Evolutionary conservation across 495 filamentous ascomycete species (phyloP).

Genomic region (Apodospora peruviana): DNA sequence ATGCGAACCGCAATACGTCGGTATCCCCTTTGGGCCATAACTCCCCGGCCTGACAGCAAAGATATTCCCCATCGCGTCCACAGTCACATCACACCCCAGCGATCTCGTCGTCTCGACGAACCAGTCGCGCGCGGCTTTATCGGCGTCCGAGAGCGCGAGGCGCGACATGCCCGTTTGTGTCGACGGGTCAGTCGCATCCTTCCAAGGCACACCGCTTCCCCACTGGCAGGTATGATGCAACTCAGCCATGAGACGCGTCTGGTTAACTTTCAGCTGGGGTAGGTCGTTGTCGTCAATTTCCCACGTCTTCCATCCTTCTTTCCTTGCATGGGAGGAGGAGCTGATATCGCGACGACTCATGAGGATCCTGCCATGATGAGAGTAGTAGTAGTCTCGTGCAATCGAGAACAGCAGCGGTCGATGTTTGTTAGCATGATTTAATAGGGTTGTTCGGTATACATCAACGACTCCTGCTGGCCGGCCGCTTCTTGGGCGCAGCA

Average conservation of each 20-base stretch:
- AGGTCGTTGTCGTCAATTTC: background rate
- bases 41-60: slow-evolving; percentile 64
- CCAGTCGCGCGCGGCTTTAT: slow-evolving; percentile 70
- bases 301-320: too few relatives aligned
- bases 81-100: slow-evolving; percentile 52
- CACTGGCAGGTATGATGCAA: slow-evolving; percentile 63
- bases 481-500: too few relatives aligned
- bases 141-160: slow-evolving; percentile 63
- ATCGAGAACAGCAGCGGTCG: too few relatives aligned
- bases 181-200: slow-evolving; percentile 12
- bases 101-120: slow-evolving; percentile 60
- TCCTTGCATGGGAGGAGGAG: too few relatives aligned
- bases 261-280: slow-evolving; percentile 46
- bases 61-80: slow-evolving; percentile 58
- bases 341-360: too few relatives aligned
- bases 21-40: slow-evolving; percentile 1
- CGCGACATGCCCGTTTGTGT: slow-evolving; percentile 42
- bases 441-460: too few relatives aligned
- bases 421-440: too few relatives aligned
- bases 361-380: too few relatives aligned
- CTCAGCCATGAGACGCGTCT: slow-evolving; percentile 53
- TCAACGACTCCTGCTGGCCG: too few relatives aligned
- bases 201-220: slow-evolving; percentile 8
- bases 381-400: too few relatives aligned
- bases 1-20: slow-evolving; percentile 69